Base-by-base conservation (phyloP, 192 early-diverging fungal species). In the Lobosporangium transversale region DNA sequence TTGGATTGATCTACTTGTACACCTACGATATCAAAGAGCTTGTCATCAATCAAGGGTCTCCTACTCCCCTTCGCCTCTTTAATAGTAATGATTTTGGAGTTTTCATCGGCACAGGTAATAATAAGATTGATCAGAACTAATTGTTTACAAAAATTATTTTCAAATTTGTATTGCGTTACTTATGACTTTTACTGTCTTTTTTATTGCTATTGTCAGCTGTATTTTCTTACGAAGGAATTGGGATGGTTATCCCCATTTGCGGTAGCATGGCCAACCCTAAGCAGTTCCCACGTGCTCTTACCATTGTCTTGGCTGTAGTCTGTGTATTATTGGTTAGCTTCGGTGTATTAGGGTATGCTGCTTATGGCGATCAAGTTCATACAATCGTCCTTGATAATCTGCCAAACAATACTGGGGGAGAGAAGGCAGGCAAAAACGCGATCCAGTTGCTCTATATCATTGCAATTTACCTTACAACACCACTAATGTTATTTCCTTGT, bases 161-260 rank as follows among this genome's bases (percentile, higher is more conserved):
- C n/a, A n/a, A n/a, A n/a, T n/a, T n/a, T n/a, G n/a, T n/a, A n/a
- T n/a, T n/a, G n/a, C n/a, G n/a, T n/a, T n/a, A n/a, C n/a, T n/a
- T n/a, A n/a, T n/a, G n/a, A 54, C 18, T 18, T 27, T 33, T 23
- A 42, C 40, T 24, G 14, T 15, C n/a, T 44, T 20, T 30, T 15
- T 44, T 11, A 37, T 32, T 33, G 5, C 15, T 15, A 92, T 91
- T 32, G 94, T 93, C n/a, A 30, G 94, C 95, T 47, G 93, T 96
- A 42, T 97, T 94, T 80, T 93, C 94, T 12, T 97, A 90, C 79
- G 96, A 97, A 83, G 96, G 96, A 49, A 94, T 96, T 57, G 94
- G 94, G 66, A 85, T 93, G 58, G 91, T 92, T 30, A 89, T 92
- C 45, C 90, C 90, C 24, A 90, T 92, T 54, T 87, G 89, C 23